Conservation (phyloP, 2,329 filamentous ascomycete species). For the Curvularia hawaiiensis region DNA sequence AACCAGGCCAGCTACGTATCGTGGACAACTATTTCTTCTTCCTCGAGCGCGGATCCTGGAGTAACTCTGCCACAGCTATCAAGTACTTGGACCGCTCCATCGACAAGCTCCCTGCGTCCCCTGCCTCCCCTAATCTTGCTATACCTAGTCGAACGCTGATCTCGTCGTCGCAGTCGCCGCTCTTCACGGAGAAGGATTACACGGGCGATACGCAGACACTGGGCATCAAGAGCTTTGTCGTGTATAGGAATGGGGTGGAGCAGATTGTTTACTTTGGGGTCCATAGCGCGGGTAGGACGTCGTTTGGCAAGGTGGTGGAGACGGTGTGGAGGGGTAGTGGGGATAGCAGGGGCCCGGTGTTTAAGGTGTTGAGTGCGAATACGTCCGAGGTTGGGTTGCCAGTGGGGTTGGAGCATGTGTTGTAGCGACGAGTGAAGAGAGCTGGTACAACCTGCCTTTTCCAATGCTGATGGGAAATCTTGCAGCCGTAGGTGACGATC, state of each 20-base stretch:
- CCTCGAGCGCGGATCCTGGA: constrained; percentile 15
- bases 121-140: neutral
- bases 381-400: constrained; percentile 15
- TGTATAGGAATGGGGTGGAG: constrained; percentile 7
- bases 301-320: constrained; percentile 22
- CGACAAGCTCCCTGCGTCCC: neutral
- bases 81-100: constrained; percentile 9
- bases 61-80: constrained; percentile 13
- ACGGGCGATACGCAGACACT: constrained; percentile 15
- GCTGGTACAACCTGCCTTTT: neutral
- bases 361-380: constrained; percentile 14
- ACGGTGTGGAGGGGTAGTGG: constrained; percentile 11
- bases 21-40: constrained; percentile 9
- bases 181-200: constrained; percentile 18
- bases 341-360: constrained; percentile 3
- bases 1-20: constrained; percentile 19
- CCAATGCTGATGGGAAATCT: no score
- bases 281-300: constrained; percentile 10
- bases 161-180: constrained; percentile 10
- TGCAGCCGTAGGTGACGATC: neutral
- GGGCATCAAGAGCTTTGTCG: constrained; percentile 15
- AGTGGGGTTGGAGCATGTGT: constrained; percentile 18
- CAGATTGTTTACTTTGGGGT: constrained; percentile 16
- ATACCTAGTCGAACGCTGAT: constrained; percentile 8
- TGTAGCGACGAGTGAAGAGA: neutral